A percentile compares a stretch with the other conserved stretches of the same genome.
phyloP scores from a whole-genome alignment of 2,329 filamentous ascomycete genomes.

The Aspergillus latus region DNA sequence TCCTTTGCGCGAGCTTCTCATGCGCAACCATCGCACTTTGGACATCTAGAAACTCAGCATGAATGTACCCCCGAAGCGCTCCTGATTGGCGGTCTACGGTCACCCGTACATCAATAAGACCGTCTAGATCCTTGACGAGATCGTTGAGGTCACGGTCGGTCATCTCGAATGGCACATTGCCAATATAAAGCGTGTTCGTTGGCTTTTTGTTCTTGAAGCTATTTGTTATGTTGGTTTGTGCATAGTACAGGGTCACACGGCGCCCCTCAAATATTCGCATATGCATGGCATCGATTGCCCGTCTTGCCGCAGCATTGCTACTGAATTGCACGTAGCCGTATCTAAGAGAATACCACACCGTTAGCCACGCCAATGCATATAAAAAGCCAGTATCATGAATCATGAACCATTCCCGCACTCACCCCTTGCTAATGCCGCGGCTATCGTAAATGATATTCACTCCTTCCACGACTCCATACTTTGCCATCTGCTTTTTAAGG shows the following conservation, averaged over 20 bases:
- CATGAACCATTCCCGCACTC: slow-evolving; percentile 25
- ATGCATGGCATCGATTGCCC: slow-evolving; percentile 60
- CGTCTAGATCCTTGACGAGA: slow-evolving; percentile 68
- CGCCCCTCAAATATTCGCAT: slow-evolving; percentile 64
- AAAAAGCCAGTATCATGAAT: not conserved
- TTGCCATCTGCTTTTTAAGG: slow-evolving; percentile 58
- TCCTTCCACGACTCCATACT: slow-evolving; percentile 57
- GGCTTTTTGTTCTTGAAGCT: slow-evolving; percentile 44
- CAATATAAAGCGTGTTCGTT: slow-evolving; percentile 72
- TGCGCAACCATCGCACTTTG: slow-evolving; percentile 63
- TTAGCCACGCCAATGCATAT: not conserved
- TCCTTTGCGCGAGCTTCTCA: slow-evolving; percentile 56
- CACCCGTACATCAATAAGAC: slow-evolving; percentile 74
- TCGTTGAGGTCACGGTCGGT: slow-evolving; percentile 79
- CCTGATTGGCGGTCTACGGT: slow-evolving; percentile 79
- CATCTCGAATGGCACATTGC: slow-evolving; percentile 84
- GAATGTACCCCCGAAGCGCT: slow-evolving; percentile 78
- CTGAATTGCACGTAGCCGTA: slow-evolving; percentile 67
- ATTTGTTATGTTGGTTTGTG: slow-evolving; percentile 33
- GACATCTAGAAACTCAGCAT: slow-evolving; percentile 73
- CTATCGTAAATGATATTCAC: slow-evolving; percentile 60
- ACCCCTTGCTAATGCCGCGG: slow-evolving; percentile 69
- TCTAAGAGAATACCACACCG: slow-evolving; percentile 38
- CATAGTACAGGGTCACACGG: slow-evolving; percentile 62
- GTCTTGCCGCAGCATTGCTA: slow-evolving; percentile 52